Base-by-base conservation (phyloP, 495 filamentous ascomycete species). In the Aspergillus diversus region DNA sequence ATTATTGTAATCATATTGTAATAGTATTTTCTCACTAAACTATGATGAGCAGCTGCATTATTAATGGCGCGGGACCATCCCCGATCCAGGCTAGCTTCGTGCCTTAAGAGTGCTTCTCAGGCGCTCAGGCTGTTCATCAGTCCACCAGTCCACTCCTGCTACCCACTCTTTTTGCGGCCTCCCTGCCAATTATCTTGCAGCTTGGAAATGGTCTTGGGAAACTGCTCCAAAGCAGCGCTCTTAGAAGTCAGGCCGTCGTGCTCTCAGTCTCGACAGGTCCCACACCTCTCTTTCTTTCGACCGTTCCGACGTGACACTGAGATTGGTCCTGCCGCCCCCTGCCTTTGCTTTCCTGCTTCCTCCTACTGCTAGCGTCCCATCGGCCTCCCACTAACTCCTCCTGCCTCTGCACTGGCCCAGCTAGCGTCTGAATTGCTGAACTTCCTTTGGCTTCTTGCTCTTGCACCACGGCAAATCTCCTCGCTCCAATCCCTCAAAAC, bases 201-300 rank as follows among this genome's bases (percentile, higher is more conserved):
- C 39, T 5, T 34, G 17, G 11, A n/a, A 21, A 50, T 33, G 49
- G 33, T 34, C 33, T n/a, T 31, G 6, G 7, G 31, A 42, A 27
- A 27, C 12, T 5, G 33, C 47, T 58, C 17, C 16, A 39, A 33
- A 56, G 34, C 47, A 32, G 33, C 33, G 11, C 34, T 43, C 70
- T 27, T 2, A 27, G 21, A 62, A 69, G 64, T 78, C 74, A 78
- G 74, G 69, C 72, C 75, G 77, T 77, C 71, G 72, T 75, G 66
- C 67, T 57, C 21, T 2, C 21, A 27, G 21, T 27, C 68, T 66
- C 61, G 70, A 63, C 60, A 54, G 59, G 59, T 55, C 55, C 59
- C 59, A 61, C 59, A 55, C 37, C 32, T 48, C 52, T 69, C 72
- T 70, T 75, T 71, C 65, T 47, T 64, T 61, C 48, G 16, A 68